Conservation (phyloP, 352 stramenopile genomes). For the Achlya hypogyna region DNA sequence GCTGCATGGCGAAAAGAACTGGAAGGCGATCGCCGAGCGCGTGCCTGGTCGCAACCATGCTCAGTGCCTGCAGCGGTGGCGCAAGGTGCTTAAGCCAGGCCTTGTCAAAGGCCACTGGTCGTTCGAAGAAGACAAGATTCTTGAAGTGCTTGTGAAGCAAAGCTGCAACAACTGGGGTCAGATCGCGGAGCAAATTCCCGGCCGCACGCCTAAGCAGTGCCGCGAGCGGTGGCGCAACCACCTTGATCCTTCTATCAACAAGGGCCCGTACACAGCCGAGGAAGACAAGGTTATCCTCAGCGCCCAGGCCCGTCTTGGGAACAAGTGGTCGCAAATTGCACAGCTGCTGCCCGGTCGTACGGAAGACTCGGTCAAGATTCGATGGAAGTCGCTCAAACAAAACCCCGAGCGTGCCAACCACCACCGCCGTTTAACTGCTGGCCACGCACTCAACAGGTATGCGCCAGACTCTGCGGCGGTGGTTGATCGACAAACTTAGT, state of each 20-base stretch:
- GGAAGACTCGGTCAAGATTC: conserved; percentile 92
- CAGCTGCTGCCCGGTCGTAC: conserved; percentile 86
- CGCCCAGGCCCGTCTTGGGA: conserved; percentile 86
- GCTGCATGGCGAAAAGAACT: conserved; percentile 82
- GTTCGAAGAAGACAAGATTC: conserved; percentile 91
- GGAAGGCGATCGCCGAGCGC: conserved; percentile 81
- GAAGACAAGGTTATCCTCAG: conserved; percentile 92
- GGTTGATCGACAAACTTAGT: not conserved
- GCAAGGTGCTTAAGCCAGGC: conserved; percentile 91
- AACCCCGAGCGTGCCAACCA: conserved; percentile 57
- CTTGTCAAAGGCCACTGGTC: conserved; percentile 94
- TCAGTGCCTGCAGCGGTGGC: conserved; percentile 85
- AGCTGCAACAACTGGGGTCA: conserved; percentile 90
- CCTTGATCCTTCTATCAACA: conserved; percentile 87
- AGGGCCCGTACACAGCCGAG: conserved; percentile 90
- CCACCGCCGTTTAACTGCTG: not conserved
- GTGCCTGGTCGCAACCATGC: conserved; percentile 78
- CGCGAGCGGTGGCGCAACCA: conserved; percentile 88
- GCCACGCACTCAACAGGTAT: not conserved
- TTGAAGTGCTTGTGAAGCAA: conserved; percentile 83
- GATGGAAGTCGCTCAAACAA: conserved; percentile 85
- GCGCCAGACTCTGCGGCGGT: not conserved
- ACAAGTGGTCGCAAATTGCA: conserved; percentile 95
- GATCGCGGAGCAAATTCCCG: conserved; percentile 88
- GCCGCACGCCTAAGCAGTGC: conserved; percentile 87